Percentiles rank a stretch among this genome's conserved stretches.
Conservation (phyloP, 306 rosid species). For the Dryas octopetala region DNA sequence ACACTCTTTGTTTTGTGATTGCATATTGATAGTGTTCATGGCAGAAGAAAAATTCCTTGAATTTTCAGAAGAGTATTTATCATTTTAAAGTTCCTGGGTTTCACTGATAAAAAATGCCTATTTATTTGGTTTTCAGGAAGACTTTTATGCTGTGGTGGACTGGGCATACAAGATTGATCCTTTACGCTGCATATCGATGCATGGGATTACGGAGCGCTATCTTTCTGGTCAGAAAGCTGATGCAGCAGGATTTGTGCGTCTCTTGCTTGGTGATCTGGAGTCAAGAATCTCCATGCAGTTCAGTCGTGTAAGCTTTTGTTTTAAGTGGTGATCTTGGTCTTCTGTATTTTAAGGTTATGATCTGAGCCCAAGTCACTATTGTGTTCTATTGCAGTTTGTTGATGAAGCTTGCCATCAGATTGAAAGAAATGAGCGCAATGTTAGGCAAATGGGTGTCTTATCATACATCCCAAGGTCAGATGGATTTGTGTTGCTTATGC, state of each 20-base stretch:
- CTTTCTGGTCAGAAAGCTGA: constrained; percentile 90
- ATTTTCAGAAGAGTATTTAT: background rate
- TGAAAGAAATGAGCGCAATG: constrained; percentile 87
- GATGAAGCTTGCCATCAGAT: constrained; percentile 95
- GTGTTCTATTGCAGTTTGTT: constrained; percentile 62
- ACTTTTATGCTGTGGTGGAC: constrained; percentile 82
- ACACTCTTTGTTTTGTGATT: background rate
- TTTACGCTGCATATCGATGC: constrained; percentile 94
- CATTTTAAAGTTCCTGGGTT: constrained; percentile 20
- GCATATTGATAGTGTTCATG: background rate
- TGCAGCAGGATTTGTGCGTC: constrained; percentile 92
- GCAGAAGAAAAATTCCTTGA: background rate
- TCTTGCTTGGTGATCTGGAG: constrained; percentile 87
- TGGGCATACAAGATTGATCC: constrained; percentile 99
- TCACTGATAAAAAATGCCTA: constrained; percentile 15
- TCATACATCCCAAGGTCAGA: constrained; percentile 85
- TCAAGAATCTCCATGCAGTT: constrained; percentile 75
- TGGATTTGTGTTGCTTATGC: constrained; percentile 21
- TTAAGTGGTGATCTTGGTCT: constrained; percentile 12
- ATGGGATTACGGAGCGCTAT: constrained; percentile 92
- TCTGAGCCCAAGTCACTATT: constrained; percentile 25
- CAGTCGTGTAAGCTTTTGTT: constrained; percentile 63
- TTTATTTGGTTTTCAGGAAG: constrained; percentile 68
- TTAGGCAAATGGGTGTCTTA: constrained; percentile 78
- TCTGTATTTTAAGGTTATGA: constrained; percentile 25